Evolutionary conservation across 345 rosid species (phyloP), one percentile per base, ranked within the genome.

Genomic region (Eucalyptus viminalis): DNA sequence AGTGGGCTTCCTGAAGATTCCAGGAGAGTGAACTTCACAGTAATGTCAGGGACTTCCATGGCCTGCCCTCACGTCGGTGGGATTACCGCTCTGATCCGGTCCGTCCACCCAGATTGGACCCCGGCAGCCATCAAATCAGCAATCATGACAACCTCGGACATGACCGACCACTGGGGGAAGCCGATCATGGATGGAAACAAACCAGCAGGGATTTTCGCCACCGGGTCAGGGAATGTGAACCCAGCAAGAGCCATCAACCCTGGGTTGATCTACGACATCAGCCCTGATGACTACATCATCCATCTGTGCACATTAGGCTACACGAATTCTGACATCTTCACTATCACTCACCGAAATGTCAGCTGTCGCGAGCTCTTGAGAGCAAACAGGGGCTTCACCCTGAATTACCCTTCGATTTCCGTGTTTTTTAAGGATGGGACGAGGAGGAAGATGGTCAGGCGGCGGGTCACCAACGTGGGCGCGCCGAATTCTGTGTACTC

Each of bases 21-120:
- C 31, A 95, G 99, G 91, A 97, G 98, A 90, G 97, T 93, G 88
- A 96, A 97, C 90, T 97, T 97, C 94, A 94, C 98, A 3, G 96
- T 97, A 12, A 96, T 96, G 98, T 97, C 99, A 2, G 99, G 99
- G 45, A 97, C 99, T 87, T 97, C 99, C 91, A 97, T 97, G 99
- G 94, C 99, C 67, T 97, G 99, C 90, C 99, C 99, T 76, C 99
- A 97, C 88, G 97, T 93, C 88, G 95, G 98, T 15, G 99, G 99
- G 24, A 94, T 97, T 83, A 93, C 97, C 7, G 95, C 98, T 86
- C 92, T 97, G 47, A 88, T 97, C 92, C 97, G 91, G 86, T 92
- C 99, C 53, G 92, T 95, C 53, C 95, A 97, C 86, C 98, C 98
- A 16, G 87, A 76, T 24, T 97, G 99, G 99, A 96, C 95, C 51